Conservation (phyloP, 83 land plant genomes). For the Diphasiastrum complanatum region DNA sequence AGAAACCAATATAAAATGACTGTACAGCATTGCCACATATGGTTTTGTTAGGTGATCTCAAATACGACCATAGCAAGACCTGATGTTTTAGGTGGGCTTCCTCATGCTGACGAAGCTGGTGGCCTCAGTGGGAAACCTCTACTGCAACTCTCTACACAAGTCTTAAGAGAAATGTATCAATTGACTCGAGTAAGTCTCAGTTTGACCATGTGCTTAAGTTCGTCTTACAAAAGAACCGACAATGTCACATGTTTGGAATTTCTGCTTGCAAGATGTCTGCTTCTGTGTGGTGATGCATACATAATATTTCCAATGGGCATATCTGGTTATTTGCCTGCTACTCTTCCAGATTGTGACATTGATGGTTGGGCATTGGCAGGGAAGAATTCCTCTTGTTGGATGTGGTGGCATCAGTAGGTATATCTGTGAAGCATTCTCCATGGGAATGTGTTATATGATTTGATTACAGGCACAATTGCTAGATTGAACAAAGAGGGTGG, state of each 20-base stretch:
- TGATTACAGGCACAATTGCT: not conserved
- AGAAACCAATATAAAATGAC: too few relatives aligned
- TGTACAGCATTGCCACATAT: not conserved
- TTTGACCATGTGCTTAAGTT: not conserved
- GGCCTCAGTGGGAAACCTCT: slow-evolving; percentile 97
- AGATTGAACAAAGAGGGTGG: not conserved
- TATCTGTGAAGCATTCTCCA: not conserved
- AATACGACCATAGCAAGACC: slow-evolving; percentile 94
- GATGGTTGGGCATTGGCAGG: slow-evolving; percentile 34
- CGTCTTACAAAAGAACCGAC: too few relatives aligned
- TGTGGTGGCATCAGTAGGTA: slow-evolving; percentile 97
- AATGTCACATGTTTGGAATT: too few relatives aligned
- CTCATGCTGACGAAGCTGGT: slow-evolving; percentile 71
- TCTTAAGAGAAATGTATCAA: slow-evolving; percentile 81
- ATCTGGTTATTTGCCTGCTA: too few relatives aligned
- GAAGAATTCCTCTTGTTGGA: slow-evolving; percentile 77
- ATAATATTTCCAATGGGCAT: too few relatives aligned
- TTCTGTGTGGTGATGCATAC: too few relatives aligned
- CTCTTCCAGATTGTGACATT: not conserved
- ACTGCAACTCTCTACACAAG: slow-evolving; percentile 60
- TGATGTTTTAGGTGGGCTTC: slow-evolving; percentile 50
- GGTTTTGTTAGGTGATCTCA: slow-evolving; percentile 62
- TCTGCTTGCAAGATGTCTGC: too few relatives aligned
- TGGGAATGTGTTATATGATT: not conserved
- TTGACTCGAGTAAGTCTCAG: slow-evolving; percentile 62